Evolutionary conservation across 345 rosid species (phyloP).

Genomic region (Euclidium syriacum): DNA sequence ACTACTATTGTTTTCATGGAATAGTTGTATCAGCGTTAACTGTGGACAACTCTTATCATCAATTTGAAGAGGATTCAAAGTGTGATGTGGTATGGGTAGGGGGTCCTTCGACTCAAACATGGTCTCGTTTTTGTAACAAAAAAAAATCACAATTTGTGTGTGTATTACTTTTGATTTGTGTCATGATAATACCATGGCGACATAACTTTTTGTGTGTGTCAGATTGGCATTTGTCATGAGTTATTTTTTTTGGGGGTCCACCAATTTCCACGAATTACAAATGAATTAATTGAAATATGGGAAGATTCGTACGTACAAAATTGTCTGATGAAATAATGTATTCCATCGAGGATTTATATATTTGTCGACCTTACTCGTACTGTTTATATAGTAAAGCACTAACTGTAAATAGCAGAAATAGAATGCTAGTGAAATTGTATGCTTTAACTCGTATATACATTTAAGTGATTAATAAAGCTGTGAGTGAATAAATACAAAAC

Average conservation of each 20-base stretch:
- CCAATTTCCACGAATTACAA: background rate
- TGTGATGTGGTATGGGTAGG: background rate
- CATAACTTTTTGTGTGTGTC: slow-evolving; percentile 28
- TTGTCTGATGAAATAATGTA: background rate
- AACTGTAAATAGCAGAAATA: no score
- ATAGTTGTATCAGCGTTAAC: background rate
- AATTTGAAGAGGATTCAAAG: background rate
- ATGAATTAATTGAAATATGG: slow-evolving; percentile 6
- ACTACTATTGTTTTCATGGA: background rate
- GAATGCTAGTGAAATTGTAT: no score
- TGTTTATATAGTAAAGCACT: no score
- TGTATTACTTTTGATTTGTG: background rate
- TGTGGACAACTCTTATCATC: background rate
- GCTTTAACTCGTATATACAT: no score
- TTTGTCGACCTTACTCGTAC: no score
- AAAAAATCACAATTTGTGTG: no score
- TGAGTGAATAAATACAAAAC: no score
- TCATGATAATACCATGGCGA: slow-evolving; percentile 25
- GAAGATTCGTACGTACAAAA: slow-evolving; percentile 20
- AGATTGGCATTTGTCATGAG: slow-evolving; percentile 22
- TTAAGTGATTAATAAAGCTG: no score
- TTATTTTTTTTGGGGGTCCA: slow-evolving; percentile 11
- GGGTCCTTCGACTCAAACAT: slow-evolving; percentile 9
- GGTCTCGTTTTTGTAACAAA: background rate
- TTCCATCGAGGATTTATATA: background rate